These are phyloP conservation scores for Penicillium subrubescens DNA, from an alignment of 495 filamentous ascomycete genomes.

Conservation along the genomic window DNA sequence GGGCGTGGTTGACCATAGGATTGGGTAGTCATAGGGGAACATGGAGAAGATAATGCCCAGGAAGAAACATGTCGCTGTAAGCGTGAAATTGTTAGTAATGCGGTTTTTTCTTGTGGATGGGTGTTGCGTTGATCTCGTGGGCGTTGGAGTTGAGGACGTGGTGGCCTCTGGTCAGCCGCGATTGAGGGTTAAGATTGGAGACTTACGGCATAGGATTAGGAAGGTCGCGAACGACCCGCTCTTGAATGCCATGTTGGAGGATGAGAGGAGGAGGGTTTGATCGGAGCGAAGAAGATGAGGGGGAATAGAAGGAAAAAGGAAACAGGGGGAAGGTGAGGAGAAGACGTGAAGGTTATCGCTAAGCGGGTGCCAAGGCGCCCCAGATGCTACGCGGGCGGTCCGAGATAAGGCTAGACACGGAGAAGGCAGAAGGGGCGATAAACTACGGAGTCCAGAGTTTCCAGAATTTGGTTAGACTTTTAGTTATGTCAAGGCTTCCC, in stretches of 20 bases:
- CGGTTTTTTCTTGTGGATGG: conserved; percentile 6
- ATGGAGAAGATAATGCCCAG: conserved; percentile 96
- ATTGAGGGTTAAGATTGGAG: conserved; percentile 14
- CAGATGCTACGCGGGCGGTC: not conserved
- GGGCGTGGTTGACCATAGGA: conserved; percentile 80
- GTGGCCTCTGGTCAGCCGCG: not conserved
- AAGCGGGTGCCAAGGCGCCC: conserved; percentile 25
- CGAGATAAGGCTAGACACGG: conserved; percentile 20
- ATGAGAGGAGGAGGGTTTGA: conserved; percentile 2
- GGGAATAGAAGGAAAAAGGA: conserved; percentile 12
- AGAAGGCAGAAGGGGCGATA: not conserved
- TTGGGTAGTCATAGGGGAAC: conserved; percentile 97
- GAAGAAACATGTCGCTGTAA: conserved; percentile 86
- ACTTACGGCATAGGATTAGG: conserved; percentile 89
- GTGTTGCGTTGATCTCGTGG: conserved; percentile 6
- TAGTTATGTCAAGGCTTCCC: not conserved
- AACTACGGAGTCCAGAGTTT: not conserved
- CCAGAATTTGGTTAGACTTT: not conserved
- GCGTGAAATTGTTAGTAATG: conserved; percentile 6
- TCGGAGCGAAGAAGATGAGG: conserved; percentile 1
- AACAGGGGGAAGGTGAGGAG: conserved; percentile 17
- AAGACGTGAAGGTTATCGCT: conserved; percentile 20
- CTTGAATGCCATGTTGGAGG: conserved; percentile 40
- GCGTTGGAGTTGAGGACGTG: conserved; percentile 13
- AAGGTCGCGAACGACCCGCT: conserved; percentile 82